Percentiles rank a stretch among this genome's conserved stretches.
These are phyloP conservation scores for Pilasporangium apinafurcum DNA, from an alignment of 352 stramenopile species.

Conservation along the genomic window DNA sequence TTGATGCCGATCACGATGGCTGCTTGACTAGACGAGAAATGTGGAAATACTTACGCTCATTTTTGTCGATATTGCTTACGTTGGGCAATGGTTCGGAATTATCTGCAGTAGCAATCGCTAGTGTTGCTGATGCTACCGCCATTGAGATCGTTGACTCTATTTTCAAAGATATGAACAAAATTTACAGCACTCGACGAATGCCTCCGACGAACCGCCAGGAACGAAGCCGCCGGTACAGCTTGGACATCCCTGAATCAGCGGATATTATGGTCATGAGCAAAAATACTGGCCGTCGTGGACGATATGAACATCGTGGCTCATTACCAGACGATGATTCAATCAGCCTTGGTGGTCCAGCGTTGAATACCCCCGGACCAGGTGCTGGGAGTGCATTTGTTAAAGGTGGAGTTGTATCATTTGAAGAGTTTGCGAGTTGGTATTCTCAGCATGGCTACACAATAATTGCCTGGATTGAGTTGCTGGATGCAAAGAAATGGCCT, in stretches of 20 bases:
- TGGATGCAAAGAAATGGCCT: conserved; percentile 82
- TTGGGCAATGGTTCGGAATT: conserved; percentile 87
- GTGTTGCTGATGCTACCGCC: conserved; percentile 69
- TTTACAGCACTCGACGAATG: conserved; percentile 43
- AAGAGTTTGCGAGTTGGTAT: conserved; percentile 86
- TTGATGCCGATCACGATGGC: conserved; percentile 88
- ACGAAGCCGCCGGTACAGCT: conserved; percentile 37
- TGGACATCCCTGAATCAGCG: conserved; percentile 43
- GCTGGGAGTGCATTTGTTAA: conserved; percentile 64
- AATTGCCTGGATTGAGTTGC: conserved; percentile 83
- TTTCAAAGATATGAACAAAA: conserved; percentile 82
- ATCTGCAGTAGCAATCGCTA: conserved; percentile 75
- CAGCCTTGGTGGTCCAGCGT: conserved; percentile 43
- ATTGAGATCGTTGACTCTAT: conserved; percentile 81
- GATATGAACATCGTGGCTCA: conserved; percentile 69
- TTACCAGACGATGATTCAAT: conserved; percentile 53
- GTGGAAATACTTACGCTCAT: conserved; percentile 91
- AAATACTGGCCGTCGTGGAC: conserved; percentile 17
- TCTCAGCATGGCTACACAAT: conserved; percentile 71
- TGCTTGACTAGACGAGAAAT: conserved; percentile 89
- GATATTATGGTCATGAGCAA: conserved; percentile 30
- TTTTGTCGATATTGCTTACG: conserved; percentile 92
- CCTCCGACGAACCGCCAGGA: conserved; percentile 17
- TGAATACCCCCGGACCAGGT: conserved; percentile 43
- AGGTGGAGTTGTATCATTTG: conserved; percentile 73